Evolutionary conservation across 140 eudicot genomes (phyloP), one percentile per base, ranked within the genome.

Genomic region (Ambrosia hybrid): DNA sequence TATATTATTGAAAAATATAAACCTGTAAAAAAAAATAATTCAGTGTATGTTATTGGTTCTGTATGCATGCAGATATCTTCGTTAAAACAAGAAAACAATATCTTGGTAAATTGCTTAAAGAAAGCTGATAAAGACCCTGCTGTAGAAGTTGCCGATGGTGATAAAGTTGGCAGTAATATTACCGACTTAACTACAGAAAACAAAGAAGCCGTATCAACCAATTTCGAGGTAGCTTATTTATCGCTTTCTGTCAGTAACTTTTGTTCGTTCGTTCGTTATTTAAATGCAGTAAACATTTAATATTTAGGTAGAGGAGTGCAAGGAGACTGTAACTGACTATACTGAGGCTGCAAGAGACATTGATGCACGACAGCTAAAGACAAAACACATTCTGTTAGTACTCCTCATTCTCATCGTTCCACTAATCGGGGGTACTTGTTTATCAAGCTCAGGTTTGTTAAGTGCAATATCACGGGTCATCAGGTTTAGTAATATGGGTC

Each of bases 61-160:
- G 30, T 58, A 73, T 73, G 68, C 74, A 11, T 77, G 86, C 88
- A 94, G 99, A 81, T 94, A 60, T 84, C 88, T 61, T 81, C 84
- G 5, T 70, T 91, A 77, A 77, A 55, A 49, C 84, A 73, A 74
- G 92, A 88, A 75, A 88, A 86, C 55, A 86, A 70, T 68, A 70
- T 70, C 51, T 79, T 82, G 74, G 83, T 74, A 37, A 82, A 80
- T 61, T 59, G 70, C 26, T 67, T 79, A 46, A 79, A 73, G 48
- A 77, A 65, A 74, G 73, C 59, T 7, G 76, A 61, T 36, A 67
- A 71, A 64, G 80, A 65, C 60, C 72, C 78, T 43, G 71, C 75
- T 38, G 76, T 45, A 16, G 66, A 74, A 61, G 39, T 46, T 46
- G 76, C 64, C 60, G 77, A 57, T 66, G 81, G 71, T 71, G 78